Evolutionary conservation across 2,329 filamentous ascomycete species (phyloP), one percentile per base, ranked within the genome.

Genomic region (Zalaria obscura): DNA sequence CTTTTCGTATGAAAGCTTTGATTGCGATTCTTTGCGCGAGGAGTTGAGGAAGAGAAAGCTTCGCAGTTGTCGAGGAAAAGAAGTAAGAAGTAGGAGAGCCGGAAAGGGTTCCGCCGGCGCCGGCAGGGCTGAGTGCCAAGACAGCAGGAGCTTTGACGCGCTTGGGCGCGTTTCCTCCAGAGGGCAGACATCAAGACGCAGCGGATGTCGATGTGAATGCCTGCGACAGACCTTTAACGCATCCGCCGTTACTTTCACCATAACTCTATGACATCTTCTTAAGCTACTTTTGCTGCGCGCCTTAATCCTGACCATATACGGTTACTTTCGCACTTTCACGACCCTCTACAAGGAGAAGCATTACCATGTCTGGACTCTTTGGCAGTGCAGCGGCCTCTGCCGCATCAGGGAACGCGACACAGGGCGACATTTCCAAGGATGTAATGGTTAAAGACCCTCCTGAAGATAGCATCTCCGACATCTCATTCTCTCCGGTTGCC

Each of bases 11-110:
- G 84, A 87, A 68, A 86, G 88, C 89, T 95, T 94, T 82, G 87
- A 93, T 79, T 82, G 88, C 89, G 89, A 95, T 94, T 86, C 86
- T 86, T 95, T 78, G 86, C 88, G 75, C 88, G 88, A 94, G 86
- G 78, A 83, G 80, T 78, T 76, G 76, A 68, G 2, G 18, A 18
- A 18, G 18, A 18, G 18, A 18, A 18, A 18, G 18, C 18, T 18
- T 18, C 18, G 18, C 18, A 18, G 18, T 2, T 18, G 18, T 18
- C 18, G 61, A 61, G 56, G 61, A 58, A 61, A 59, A 35, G 36
- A 27, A n/a, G 36, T 31, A 35, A 27, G 25, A 36, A 10, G n/a
- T 27, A 25, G 34, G 43, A 18, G 43, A 32, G 29, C 7, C 5
- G 18, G 37, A 39, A 39, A 18, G 18, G 18, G 18, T 18, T 18